Base-by-base conservation (phyloP, 768 basidiomycete genomes). In the Pisolithus sp. region DNA sequence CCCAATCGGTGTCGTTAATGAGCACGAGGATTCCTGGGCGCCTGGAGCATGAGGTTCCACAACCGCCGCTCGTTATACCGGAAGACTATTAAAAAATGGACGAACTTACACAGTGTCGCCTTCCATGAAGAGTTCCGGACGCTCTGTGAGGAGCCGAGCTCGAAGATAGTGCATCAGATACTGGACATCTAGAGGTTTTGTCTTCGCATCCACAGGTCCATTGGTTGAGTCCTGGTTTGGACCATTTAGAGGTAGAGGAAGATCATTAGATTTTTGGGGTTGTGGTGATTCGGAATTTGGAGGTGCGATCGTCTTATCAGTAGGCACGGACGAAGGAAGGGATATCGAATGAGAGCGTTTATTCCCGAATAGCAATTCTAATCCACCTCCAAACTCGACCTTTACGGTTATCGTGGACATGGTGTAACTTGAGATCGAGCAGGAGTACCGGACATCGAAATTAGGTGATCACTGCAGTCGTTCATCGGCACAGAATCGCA, bases 1-100 rank as follows among this genome's bases (percentile, higher is more conserved):
- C 94, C 95, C 95, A 97, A 61, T 98, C 95, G 1, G 90, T 90
- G 60, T 95, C 90, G 62, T 98, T 98, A 49, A 99, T 82, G n/a
- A 99, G 75, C 4, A 98, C 95, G 3, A 99, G 75, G 36, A 99
- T 96, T 0, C 96, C 96, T 0, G 96, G 96, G 8, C 96, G 93
- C 37, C 96, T 95, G 61, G 1, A 30, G 10, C 2, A 37, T n/a
- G 21, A 36, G 37, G 24, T 42, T 42, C 41, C 43, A 37, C 9
- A 39, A 37, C 10, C n/a, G 46, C 24, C n/a, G 24, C 18, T 18
- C 44, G 44, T 31, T 26, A n/a, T 17, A 10, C 20, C 17, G 44
- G n/a, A 18, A 36, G 23, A 18, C 13, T 10, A 26, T 41, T 15
- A 12, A 45, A 36, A 41, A n/a, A 30, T 23, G 15, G 5, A 42